A percentile compares a stretch with the other conserved stretches of the same genome.
Conservation (phyloP, 2,329 filamentous ascomycete species). For the Cercospora sesami region DNA sequence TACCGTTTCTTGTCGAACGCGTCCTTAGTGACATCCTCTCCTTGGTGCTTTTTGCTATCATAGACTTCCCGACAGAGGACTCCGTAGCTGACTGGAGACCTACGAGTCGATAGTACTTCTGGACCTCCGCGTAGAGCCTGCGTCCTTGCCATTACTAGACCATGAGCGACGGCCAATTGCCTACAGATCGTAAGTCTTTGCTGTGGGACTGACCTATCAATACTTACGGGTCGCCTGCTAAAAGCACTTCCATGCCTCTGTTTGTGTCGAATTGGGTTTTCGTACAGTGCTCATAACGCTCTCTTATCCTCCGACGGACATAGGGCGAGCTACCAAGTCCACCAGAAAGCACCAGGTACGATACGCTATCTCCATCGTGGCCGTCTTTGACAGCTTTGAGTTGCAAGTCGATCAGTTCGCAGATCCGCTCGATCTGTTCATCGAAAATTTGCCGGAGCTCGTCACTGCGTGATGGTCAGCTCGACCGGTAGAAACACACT, state of each 20-base stretch:
- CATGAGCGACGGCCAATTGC: constrained; percentile 19
- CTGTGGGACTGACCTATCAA: background rate
- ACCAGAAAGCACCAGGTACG: constrained; percentile 45
- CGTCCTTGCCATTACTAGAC: constrained; percentile 17
- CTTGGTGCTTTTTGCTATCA: too few relatives aligned
- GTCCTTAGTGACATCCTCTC: too few relatives aligned
- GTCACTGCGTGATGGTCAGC: background rate
- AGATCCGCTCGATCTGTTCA: constrained; percentile 40
- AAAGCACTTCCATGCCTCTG: constrained; percentile 34
- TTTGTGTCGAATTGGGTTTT: constrained; percentile 10
- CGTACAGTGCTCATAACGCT: constrained; percentile 36
- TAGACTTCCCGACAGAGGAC: too few relatives aligned
- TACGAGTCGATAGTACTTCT: background rate
- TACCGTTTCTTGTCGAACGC: too few relatives aligned
- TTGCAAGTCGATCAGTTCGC: constrained; percentile 41
- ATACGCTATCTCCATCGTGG: constrained; percentile 35
- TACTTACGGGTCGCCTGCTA: constrained; percentile 29
- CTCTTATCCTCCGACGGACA: constrained; percentile 41
- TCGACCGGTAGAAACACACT: background rate
- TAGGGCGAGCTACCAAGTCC: constrained; percentile 48
- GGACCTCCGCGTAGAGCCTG: background rate
- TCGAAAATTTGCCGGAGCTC: constrained; percentile 38
- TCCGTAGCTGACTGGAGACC: background rate
- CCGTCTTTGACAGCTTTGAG: constrained; percentile 36
- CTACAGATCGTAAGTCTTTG: background rate